Base-by-base conservation (phyloP, 352 stramenopile species). In the Peronospora belbahrii region DNA sequence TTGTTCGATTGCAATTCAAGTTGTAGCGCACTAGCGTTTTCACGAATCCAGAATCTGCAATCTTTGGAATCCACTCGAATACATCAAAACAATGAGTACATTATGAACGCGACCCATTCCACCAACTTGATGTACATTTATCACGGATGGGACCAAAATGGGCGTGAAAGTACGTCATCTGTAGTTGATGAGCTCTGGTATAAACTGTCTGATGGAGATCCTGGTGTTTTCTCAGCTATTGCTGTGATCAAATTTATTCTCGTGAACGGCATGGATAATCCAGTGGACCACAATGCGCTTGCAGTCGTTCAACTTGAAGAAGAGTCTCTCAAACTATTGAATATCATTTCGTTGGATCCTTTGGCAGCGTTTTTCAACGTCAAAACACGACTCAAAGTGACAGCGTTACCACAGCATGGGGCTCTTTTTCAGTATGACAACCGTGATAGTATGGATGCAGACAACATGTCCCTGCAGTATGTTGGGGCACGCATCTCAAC, bases 71-170 rank as follows among this genome's bases (percentile, higher is more conserved):
- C 33, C 2, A 22, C 15, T 46, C 55, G 40, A 31, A 31, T 67
- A n/a, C 48, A 50, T 40, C 40, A 24, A 22, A 65, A 65, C 35
- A 51, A 30, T 28, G 52, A 37, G 2, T 27, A 50, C 1, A 34
- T 36, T 6, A 19, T 19, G 15, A 62, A 58, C 24, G 60, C 30
- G 35, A 68, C 48, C 10, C 6, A 75, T 48, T 85, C 77, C 3
- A 79, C 74, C 1, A 60, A 42, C 19, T 60, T 86, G 2, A 15
- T 67, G 8, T 87, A 85, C 41, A 27, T 85, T 33, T 73, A 73
- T 52, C 43, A 52, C 13, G 66, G 63, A 34, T 66, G 52, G 64
- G 49, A 50, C 1, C 46, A 56, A 18, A 6, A 51, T 15, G 17
- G 42, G 13, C 7, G 46, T 25, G 20, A n/a, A 13, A 44, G 8